phyloP scores from a whole-genome alignment of 148 eudicot species.

The Rhododendron griersonianum region DNA sequence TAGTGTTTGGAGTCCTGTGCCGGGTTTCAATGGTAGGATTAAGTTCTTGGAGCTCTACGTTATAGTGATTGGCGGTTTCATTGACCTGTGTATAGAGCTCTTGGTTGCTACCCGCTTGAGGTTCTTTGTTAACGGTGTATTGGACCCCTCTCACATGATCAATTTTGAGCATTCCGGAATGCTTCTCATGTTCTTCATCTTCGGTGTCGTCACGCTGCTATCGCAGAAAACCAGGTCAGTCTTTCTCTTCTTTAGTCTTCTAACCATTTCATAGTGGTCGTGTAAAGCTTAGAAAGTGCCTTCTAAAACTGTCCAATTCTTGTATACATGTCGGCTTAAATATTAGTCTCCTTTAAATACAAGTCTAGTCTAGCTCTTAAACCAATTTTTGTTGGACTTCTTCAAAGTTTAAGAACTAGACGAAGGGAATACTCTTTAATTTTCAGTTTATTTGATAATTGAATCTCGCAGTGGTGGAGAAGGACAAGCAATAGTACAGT shows the following conservation, averaged over 20 bases:
- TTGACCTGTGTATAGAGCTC: conserved; percentile 91
- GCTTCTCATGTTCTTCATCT: conserved; percentile 96
- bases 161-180: conserved; percentile 89
- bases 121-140: conserved; percentile 63
- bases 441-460: background rate
- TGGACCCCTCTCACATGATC: conserved; percentile 78
- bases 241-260: background rate
- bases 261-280: background rate
- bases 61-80: conserved; percentile 67
- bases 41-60: conserved; percentile 82
- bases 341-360: background rate
- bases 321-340: background rate
- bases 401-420: background rate
- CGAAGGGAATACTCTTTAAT: background rate
- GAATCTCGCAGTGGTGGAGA: background rate
- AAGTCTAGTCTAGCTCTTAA: background rate
- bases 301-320: background rate
- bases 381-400: background rate
- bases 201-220: conserved; percentile 55
- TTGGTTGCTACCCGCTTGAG: conserved; percentile 73
- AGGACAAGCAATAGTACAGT: background rate
- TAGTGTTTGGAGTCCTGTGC: conserved; percentile 81
- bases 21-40: conserved; percentile 68
- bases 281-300: background rate
- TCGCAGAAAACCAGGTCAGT: conserved; percentile 79